These are phyloP conservation scores for Panicum miliaceum DNA, from an alignment of 176 grass and related monocot species.

Conservation along the genomic window DNA sequence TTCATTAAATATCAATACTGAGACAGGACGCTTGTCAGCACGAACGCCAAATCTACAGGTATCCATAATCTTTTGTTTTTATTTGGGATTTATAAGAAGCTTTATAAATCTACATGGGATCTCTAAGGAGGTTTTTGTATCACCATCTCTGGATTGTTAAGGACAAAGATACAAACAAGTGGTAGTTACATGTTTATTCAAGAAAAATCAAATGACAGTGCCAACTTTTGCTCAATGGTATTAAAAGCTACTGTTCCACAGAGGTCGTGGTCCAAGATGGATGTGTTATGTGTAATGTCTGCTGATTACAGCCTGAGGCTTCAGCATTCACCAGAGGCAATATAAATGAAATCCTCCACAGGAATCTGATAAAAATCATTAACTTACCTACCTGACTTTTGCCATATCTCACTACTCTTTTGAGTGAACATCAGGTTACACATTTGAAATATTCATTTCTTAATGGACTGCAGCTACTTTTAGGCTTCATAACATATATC, in stretches of 20 bases:
- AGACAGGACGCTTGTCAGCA: constrained; percentile 90
- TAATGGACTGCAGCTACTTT: not conserved
- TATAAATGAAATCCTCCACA: constrained; percentile 10
- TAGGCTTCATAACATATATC: constrained; percentile 4
- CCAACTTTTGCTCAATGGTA: constrained; percentile 15
- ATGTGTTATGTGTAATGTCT: constrained; percentile 5
- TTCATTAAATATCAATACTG: constrained; percentile 98
- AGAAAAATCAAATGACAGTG: constrained; percentile 6
- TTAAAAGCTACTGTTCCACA: constrained; percentile 19
- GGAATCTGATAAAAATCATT: constrained; percentile 16
- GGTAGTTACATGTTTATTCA: not conserved
- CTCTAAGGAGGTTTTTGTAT: not conserved
- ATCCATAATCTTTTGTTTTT: constrained; percentile 38
- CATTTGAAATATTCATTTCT: not conserved
- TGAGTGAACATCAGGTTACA: not conserved
- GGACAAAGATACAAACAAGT: not conserved
- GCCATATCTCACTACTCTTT: not conserved
- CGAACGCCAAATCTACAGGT: constrained; percentile 90
- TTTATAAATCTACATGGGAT: constrained; percentile 15
- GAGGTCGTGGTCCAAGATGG: constrained; percentile 2
- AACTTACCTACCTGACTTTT: not conserved
- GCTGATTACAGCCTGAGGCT: not conserved
- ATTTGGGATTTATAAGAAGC: not conserved
- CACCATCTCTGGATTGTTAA: constrained; percentile 1
- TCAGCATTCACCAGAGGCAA: not conserved